These are phyloP conservation scores for Leccinum uliginosum DNA, from an alignment of 768 basidiomycete species.

Conservation along the genomic window DNA sequence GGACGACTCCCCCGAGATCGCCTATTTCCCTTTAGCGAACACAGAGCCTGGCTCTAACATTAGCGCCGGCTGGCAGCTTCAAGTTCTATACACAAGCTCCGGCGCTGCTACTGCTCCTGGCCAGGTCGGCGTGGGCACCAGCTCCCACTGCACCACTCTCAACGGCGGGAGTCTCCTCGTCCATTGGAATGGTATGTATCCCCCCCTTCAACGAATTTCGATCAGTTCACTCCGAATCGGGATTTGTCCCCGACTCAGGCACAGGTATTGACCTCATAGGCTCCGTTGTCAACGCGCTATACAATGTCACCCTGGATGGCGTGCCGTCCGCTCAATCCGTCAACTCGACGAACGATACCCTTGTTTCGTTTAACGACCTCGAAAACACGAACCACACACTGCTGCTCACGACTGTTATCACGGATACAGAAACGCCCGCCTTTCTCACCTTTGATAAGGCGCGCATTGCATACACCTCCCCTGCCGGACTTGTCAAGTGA, in stretches of 20 bases:
- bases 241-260: slow-evolving; percentile 36
- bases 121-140: slow-evolving; percentile 49
- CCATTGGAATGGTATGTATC: slow-evolving; percentile 54
- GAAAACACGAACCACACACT: slow-evolving; percentile 49
- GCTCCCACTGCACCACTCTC: slow-evolving; percentile 57
- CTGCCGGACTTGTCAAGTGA: slow-evolving; percentile 33
- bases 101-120: slow-evolving; percentile 44
- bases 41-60: slow-evolving; percentile 46
- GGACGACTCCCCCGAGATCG: slow-evolving; percentile 62
- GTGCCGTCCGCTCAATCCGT: slow-evolving; percentile 22
- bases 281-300: slow-evolving; percentile 41
- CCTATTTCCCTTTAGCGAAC: slow-evolving; percentile 59
- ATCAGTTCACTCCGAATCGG: slow-evolving; percentile 5
- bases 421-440: slow-evolving; percentile 29
- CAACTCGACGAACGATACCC: slow-evolving; percentile 33
- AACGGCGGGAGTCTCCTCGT: slow-evolving; percentile 55
- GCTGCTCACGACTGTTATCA: slow-evolving; percentile 46
- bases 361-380: slow-evolving; percentile 49
- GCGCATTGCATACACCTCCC: slow-evolving; percentile 39
- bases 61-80: slow-evolving; percentile 64
- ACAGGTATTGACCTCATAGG: slow-evolving; percentile 62
- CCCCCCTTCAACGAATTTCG: neutral
- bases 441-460: slow-evolving; percentile 58
- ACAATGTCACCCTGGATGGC: slow-evolving; percentile 53
- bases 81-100: slow-evolving; percentile 48